phyloP scores from a whole-genome alignment of 2,329 filamentous ascomycete genomes.

The Aspergillus candidus region DNA sequence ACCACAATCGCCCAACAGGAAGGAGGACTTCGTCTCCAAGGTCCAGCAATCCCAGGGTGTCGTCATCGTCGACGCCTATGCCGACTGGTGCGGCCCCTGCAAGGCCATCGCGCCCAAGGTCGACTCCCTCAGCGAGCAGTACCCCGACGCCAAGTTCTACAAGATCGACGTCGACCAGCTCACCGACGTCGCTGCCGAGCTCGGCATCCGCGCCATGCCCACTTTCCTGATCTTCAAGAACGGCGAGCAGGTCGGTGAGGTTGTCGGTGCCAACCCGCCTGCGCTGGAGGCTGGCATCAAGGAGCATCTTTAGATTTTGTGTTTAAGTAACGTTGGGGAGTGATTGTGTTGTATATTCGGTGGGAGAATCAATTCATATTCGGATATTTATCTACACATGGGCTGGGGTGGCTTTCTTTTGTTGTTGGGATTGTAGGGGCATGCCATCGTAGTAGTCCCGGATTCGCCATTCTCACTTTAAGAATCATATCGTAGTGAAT shows the following conservation, averaged over 20 bases:
- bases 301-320: constrained; percentile 1
- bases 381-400: no score
- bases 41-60: constrained; percentile 42
- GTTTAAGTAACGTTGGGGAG: no score
- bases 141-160: constrained; percentile 64
- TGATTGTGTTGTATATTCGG: no score
- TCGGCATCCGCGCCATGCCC: constrained; percentile 84
- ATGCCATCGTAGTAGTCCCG: no score
- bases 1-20: constrained; percentile 41
- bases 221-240: constrained; percentile 82
- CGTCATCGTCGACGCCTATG: constrained; percentile 78
- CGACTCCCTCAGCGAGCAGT: constrained; percentile 55
- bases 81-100: constrained; percentile 92
- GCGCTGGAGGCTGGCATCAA: constrained; percentile 49
- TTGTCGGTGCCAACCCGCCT: constrained; percentile 74
- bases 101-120: constrained; percentile 78
- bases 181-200: constrained; percentile 66
- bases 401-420: no score
- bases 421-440: no score
- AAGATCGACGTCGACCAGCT: constrained; percentile 89
- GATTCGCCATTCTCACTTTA: no score
- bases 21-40: constrained; percentile 53
- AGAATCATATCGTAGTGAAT: no score
- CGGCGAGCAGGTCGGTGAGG: constrained; percentile 63
- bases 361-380: no score